A percentile compares a stretch with the other conserved stretches of the same genome.
phyloP scores from a whole-genome alignment of 2,329 filamentous ascomycete species.

The Kalaharituber pfeilii region DNA sequence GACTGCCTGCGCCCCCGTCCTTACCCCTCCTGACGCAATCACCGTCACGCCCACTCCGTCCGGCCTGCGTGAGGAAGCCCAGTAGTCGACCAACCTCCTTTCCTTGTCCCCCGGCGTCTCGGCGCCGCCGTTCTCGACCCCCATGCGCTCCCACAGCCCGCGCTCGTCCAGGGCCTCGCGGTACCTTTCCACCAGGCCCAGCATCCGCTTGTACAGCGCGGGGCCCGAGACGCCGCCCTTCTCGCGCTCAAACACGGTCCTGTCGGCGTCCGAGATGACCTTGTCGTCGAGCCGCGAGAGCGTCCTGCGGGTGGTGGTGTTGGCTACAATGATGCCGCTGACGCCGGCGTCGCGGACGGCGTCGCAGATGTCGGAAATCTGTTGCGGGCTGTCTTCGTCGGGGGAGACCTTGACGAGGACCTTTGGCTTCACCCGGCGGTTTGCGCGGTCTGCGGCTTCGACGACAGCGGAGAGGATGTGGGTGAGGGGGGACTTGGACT shows the following conservation, averaged over 20 bases:
- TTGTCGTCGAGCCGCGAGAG: conserved; percentile 52
- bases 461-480: conserved; percentile 69
- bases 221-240: conserved; percentile 76
- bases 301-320: conserved; percentile 75
- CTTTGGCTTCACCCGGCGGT: conserved; percentile 53
- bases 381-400: conserved; percentile 71
- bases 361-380: conserved; percentile 75
- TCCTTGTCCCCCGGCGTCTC: not conserved
- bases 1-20: conserved; percentile 66
- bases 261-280: conserved; percentile 47
- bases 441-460: conserved; percentile 47
- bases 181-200: conserved; percentile 64
- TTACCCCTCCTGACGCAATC: conserved; percentile 87
- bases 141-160: conserved; percentile 24
- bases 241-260: conserved; percentile 50
- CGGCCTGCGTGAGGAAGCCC: conserved; percentile 2
- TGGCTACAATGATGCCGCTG: conserved; percentile 89
- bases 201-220: conserved; percentile 64
- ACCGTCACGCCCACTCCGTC: conserved; percentile 37
- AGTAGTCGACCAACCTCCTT: conserved; percentile 4
- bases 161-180: conserved; percentile 40
- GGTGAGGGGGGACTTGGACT: conserved; percentile 68
- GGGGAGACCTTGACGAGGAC: conserved; percentile 99
- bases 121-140: conserved; percentile 7
- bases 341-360: conserved; percentile 72